Conservation (phyloP, 139 green algal genomes). For the Haematococcus sp. region DNA sequence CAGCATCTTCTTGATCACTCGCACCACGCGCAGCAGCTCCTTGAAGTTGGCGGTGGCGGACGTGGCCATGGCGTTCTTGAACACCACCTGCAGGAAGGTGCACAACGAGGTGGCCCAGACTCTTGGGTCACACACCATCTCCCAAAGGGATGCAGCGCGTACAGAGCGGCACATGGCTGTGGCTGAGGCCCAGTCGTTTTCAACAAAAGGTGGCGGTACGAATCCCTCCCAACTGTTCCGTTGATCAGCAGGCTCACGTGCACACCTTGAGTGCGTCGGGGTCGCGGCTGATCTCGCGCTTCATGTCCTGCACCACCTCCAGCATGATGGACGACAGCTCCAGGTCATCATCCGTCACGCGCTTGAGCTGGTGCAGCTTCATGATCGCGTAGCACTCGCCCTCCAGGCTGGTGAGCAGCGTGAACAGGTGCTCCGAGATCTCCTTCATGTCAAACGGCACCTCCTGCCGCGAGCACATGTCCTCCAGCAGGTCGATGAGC, state of each 20-base stretch:
- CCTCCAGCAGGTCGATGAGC: constrained; percentile 30
- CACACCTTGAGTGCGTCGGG: constrained; percentile 30
- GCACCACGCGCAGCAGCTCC: constrained; percentile 35
- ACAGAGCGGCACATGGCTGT: too few species aligned
- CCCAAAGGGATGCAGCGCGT: too few species aligned
- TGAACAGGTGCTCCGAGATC: constrained; percentile 35
- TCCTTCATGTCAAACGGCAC: constrained; percentile 49
- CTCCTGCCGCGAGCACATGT: constrained; percentile 36
- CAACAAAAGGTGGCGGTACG: too few species aligned
- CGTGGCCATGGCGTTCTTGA: constrained; percentile 20
- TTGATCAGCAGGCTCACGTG: too few species aligned
- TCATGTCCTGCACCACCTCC: constrained; percentile 43
- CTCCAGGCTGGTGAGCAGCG: constrained; percentile 34
- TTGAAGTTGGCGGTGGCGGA: constrained; percentile 40
- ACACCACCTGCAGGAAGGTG: constrained; percentile 16
- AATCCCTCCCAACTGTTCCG: too few species aligned
- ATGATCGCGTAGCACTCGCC: constrained; percentile 38
- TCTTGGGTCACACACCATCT: too few species aligned
- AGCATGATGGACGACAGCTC: constrained; percentile 34
- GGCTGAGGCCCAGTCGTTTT: too few species aligned
- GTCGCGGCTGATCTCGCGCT: constrained; percentile 30
- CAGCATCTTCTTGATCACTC: constrained; percentile 47
- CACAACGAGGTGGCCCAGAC: too few species aligned
- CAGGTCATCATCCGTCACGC: constrained; percentile 25
- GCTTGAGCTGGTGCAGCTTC: constrained; percentile 21